phyloP scores from a whole-genome alignment of 2,329 filamentous ascomycete genomes.

The Ceratocystiopsis brevicomis region DNA sequence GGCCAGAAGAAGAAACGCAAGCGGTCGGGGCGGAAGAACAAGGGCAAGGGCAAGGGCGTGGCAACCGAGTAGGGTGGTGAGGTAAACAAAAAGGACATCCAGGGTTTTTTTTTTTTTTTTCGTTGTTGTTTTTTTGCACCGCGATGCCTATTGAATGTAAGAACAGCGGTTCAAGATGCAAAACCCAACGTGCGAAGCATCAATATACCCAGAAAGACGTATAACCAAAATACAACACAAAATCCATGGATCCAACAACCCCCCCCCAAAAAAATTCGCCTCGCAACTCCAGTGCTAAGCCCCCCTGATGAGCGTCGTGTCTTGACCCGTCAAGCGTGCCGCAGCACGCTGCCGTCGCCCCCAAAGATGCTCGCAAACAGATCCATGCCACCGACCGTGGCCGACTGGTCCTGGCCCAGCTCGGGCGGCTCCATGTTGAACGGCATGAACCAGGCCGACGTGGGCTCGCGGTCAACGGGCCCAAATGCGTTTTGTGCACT shows the following conservation, averaged over 20 bases:
- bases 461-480: constrained; percentile 23
- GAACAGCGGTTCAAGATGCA: no score
- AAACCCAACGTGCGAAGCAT: no score
- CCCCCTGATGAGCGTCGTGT: no score
- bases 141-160: not conserved
- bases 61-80: not conserved
- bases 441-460: constrained; percentile 75
- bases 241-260: no score
- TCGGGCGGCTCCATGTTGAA: constrained; percentile 75
- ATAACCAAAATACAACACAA: not conserved
- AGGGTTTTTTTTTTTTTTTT: not conserved
- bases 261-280: no score
- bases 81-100: no score
- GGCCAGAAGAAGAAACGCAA: constrained; percentile 31
- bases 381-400: constrained; percentile 24
- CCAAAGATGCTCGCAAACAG: constrained; percentile 31
- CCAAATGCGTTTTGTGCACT: constrained; percentile 12
- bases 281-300: no score
- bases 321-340: no score
- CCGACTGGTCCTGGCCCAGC: constrained; percentile 27
- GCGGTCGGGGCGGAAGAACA: constrained; percentile 26
- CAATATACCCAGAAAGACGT: not conserved
- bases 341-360: constrained; percentile 14
- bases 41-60: constrained; percentile 4
- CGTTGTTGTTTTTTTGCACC: no score